phyloP scores from a whole-genome alignment of 805 yeast genomes.

The Candida piceae region DNA sequence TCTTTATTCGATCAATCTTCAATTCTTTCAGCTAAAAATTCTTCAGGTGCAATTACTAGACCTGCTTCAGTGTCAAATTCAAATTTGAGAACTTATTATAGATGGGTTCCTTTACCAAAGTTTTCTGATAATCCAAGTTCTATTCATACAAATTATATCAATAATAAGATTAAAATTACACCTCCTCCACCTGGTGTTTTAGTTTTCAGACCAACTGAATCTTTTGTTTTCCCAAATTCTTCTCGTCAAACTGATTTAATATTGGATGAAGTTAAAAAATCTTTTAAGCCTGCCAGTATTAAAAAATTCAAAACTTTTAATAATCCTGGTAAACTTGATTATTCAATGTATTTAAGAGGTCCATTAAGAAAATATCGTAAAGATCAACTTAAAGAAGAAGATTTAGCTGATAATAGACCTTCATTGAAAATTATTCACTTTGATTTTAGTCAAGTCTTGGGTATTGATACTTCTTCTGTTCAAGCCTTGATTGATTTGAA shows the following conservation, averaged over 20 bases:
- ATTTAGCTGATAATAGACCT: conserved; percentile 53
- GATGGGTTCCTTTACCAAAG: conserved; percentile 65
- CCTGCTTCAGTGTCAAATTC: background rate
- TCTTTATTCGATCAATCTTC: no score
- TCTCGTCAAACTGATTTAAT: conserved; percentile 68
- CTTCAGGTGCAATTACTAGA: background rate
- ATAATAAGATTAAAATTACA: conserved; percentile 49
- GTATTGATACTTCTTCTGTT: conserved; percentile 73
- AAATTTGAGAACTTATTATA: conserved; percentile 20
- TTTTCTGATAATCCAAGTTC: conserved; percentile 14
- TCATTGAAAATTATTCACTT: conserved; percentile 64
- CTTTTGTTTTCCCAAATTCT: conserved; percentile 77
- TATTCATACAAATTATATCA: conserved; percentile 36
- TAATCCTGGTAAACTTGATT: conserved; percentile 65
- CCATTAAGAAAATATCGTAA: conserved; percentile 8
- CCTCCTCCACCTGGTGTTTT: conserved; percentile 91
- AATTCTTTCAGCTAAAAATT: no score
- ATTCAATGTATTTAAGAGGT: conserved; percentile 21
- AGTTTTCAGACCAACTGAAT: conserved; percentile 77
- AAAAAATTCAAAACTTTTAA: conserved; percentile 74
- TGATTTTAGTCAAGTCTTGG: conserved; percentile 75
- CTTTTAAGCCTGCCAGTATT: conserved; percentile 54
- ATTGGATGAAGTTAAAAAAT: conserved; percentile 56
- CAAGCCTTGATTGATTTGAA: conserved; percentile 75
- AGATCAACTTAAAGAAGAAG: conserved; percentile 17